Conservation (phyloP, 257 asterid species). For the Ehretia macrophylla region DNA sequence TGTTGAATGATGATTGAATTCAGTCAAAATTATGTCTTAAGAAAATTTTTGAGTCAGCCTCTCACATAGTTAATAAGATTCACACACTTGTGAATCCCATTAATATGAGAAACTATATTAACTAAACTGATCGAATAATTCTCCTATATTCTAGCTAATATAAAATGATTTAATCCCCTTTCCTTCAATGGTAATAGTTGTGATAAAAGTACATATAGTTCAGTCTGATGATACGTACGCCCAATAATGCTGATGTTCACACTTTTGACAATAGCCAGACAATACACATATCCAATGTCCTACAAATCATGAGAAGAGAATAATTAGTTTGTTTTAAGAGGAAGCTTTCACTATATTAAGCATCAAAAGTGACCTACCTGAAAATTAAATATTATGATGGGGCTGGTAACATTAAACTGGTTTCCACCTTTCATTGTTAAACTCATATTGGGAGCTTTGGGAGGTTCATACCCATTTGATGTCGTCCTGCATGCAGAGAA, state of each 20-base stretch:
- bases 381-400: slow-evolving; percentile 38
- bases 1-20: too few relatives aligned
- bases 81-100: too few relatives aligned
- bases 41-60: too few relatives aligned
- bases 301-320: slow-evolving; percentile 19
- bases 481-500: slow-evolving; percentile 42
- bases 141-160: too few relatives aligned
- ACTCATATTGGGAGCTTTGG: slow-evolving; percentile 46
- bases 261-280: slow-evolving; percentile 77
- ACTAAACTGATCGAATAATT: too few relatives aligned
- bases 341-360: background rate
- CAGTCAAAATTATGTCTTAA: too few relatives aligned
- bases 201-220: background rate
- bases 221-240: slow-evolving; percentile 53
- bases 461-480: slow-evolving; percentile 26
- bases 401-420: slow-evolving; percentile 30
- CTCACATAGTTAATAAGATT: too few relatives aligned
- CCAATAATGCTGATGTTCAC: slow-evolving; percentile 81
- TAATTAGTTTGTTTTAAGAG: background rate
- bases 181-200: too few relatives aligned
- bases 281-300: slow-evolving; percentile 45
- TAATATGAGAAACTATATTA: too few relatives aligned
- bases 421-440: slow-evolving; percentile 81
- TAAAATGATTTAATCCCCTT: too few relatives aligned
- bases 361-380: slow-evolving; percentile 29